Evolutionary conservation across 1,139 yeast species (phyloP), one percentile per base, ranked within the genome.

Genomic region (Lipomyces yarrowii): DNA sequence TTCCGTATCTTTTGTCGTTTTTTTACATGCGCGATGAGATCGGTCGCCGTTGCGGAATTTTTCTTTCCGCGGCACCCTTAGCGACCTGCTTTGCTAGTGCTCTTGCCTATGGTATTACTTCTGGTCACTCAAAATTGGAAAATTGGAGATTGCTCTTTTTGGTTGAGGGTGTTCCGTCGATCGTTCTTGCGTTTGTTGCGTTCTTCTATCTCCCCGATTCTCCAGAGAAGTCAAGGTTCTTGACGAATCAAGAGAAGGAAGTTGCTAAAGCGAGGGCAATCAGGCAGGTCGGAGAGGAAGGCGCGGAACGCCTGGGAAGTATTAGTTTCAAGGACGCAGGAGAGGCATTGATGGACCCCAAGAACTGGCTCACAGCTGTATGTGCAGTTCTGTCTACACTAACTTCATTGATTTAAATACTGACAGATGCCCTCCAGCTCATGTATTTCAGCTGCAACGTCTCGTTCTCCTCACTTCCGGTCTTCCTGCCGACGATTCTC

Each of bases 81-180:
- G 74, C 80, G 3, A 78, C 78, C 13, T 66, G 66, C 8, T 67
- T 65, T n/a, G 51, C 61, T 7, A 67, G 70, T 6, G 63, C 65
- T 13, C 51, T 67, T 3, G 67, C 70, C 4, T 72, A 76, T 13
- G 65, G 67, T 26, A 37, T 60, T 21, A 59, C 64, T 67, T 23
- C 69, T 72, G 62, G 70, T 69, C 42, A 56, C 32, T 7, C 51
- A 3, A n/a, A 46, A 46, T 6, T 60, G 15, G 26, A 13, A 23
- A 26, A 18, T 21, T 88, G 91, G 91, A 83, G 87, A 77, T 87
- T 91, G 91, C 85, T 86, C 76, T 88, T 86, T 73, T 83, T 88
- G 68, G 82, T 88, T 69, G 91, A 88, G 75, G 89, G 88, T n/a
- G 75, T 85, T 57, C 80, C 87, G 48, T 84, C 91, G 2, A 73